A percentile compares a stretch with the other conserved stretches of the same genome.
These are phyloP conservation scores for Kodamaea kakaduensis DNA, from an alignment of 805 yeast genomes.

Conservation along the genomic window DNA sequence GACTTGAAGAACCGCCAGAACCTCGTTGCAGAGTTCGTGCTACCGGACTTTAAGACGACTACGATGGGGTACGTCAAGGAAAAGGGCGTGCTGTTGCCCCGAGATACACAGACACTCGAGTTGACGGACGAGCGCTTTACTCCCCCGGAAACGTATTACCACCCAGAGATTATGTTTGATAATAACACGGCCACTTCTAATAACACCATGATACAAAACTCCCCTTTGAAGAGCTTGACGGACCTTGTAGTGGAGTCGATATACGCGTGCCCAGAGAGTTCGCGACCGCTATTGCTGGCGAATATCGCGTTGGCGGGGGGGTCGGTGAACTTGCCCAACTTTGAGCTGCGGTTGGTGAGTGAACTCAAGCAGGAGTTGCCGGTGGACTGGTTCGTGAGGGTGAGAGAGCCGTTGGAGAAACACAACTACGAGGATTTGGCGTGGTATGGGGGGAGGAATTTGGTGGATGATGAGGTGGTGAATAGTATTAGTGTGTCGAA, in stretches of 20 bases:
- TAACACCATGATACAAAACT: constrained; percentile 29
- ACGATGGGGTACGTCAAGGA: constrained; percentile 64
- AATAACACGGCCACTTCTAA: constrained; percentile 26
- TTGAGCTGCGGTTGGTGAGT: constrained; percentile 52
- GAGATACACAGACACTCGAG: constrained; percentile 59
- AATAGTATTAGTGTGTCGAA: constrained; percentile 59
- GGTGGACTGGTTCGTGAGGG: constrained; percentile 61
- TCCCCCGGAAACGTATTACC: constrained; percentile 81
- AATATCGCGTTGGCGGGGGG: constrained; percentile 87
- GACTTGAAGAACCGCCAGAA: constrained; percentile 39
- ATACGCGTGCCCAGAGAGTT: constrained; percentile 64
- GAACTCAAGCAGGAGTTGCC: constrained; percentile 70
- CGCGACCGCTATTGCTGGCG: constrained; percentile 70
- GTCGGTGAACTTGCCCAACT: constrained; percentile 64
- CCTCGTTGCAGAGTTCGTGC: constrained; percentile 60
- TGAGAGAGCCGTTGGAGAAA: constrained; percentile 21
- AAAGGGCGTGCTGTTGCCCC: constrained; percentile 19
- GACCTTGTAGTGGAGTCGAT: constrained; percentile 75
- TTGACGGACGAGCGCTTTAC: constrained; percentile 83
- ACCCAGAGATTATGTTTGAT: constrained; percentile 64
- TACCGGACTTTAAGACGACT: constrained; percentile 85
- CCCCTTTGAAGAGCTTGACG: constrained; percentile 65
- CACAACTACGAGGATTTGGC: constrained; percentile 22
- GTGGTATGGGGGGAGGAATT: constrained; percentile 36
- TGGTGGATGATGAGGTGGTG: constrained; percentile 39